Base-by-base conservation (phyloP, 1,284 basidiomycete species). In the Papiliotrema nemorosa region DNA sequence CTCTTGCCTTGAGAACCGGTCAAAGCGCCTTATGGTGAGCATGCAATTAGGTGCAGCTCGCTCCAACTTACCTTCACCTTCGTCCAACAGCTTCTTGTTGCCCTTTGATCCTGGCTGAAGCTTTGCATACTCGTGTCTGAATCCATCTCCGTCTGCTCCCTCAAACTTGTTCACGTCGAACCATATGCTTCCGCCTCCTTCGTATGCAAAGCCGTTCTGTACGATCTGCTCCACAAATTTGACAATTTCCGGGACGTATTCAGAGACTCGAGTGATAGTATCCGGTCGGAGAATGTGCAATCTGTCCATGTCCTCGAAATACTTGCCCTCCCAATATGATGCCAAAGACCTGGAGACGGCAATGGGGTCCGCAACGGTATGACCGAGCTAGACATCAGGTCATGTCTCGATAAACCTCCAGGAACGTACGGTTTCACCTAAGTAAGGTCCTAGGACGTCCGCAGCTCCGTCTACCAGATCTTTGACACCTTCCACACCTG, bases 181-280 rank as follows among this genome's bases (percentile, higher is more conserved):
- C 78, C 96, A 99, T 13, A 99, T 86, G 69, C 85, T 90, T 16
- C 90, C 91, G 58, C 88, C 87, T 5, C 82, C 80, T 59, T 84
- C 87, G 72, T 99, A 99, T 3, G 84, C 96, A 66, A 85, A 97
- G 0, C 93, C 94, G 54, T 94, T 93, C 52, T 82, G 76, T 57
- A 96, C 79, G 67, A 98, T 92, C 41, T 81, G 79, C 68, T 93
- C 81, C 20, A 97, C 87, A 69, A 94, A 99, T 1, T 81, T 73
- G 47, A 92, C 88, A 59, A 97, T 91, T 75, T 98, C 93, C 7
- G 92, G 90, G 13, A 99, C 87, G 74, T 92, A 99, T 74, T 98
- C 96, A 16, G 91, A 94, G 14, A 98, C 96, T 35, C 96, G 85
- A 3, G 96, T 98, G 49, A 97, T 77, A 1, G 84, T 90, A 70